Base-by-base conservation (phyloP, 2,329 filamentous ascomycete genomes). In the Fusarium nematophilum region DNA sequence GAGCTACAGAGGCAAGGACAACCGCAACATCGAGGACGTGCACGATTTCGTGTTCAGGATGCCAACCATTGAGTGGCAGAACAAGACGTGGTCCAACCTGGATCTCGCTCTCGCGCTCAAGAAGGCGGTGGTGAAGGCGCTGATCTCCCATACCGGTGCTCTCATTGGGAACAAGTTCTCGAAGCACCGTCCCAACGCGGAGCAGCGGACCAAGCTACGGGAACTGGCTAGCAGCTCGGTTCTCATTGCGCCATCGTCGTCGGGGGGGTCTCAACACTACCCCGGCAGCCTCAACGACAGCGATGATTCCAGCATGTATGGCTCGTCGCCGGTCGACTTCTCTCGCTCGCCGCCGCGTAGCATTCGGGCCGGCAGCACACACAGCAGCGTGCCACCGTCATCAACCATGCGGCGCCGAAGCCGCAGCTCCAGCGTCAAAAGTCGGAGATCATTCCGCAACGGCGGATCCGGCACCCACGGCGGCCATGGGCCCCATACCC, bases 61-160 rank as follows among this genome's bases (percentile, higher is more conserved):
- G 77, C 95, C 95, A 4, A 90, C 91, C 3, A 88, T 99, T 39
- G 95, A 99, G 74, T 98, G 97, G 79, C 88, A 92, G 62, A 99
- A 99, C 82, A 99, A 99, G 81, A 98, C 93, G 8, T 99, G 95
- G 95, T 97, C 93, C 6, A 99, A 98, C 73, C 84, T 99, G 6
- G 95, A 99, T 70, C 86, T 99, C 9, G 93, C 94, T 1, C 82
- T 98, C 40, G 90, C 93, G 11, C 83, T 99, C 48, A 98, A 99
- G 79, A 96, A 93, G 72, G 93, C 96, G 39, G 91, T 98, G 53
- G 92, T 97, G 72, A 91, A 93, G 70, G 94, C 95, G 0, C 83
- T 99, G 38, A 96, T 99, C 69, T 95, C 92, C 2, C 95, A 99
- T 72, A 93, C 94, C 1, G 95, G 95, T 29, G 93, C 95, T 53